Conservation (phyloP, 2,329 filamentous ascomycete genomes). For the Ophiostoma tasmaniense region DNA sequence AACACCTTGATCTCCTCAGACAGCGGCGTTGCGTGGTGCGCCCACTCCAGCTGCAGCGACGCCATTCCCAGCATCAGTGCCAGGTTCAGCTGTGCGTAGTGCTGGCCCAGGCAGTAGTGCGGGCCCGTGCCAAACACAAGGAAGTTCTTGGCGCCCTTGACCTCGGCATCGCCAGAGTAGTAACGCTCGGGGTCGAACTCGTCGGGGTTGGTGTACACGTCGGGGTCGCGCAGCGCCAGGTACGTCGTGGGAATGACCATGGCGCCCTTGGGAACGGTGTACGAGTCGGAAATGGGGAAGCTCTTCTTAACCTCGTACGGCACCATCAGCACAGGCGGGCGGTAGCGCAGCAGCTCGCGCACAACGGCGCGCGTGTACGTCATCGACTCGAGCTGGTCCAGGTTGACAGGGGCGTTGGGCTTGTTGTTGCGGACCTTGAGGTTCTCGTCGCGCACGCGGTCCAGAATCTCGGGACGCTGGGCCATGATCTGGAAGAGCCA, state of each 20-base stretch:
- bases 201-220: slow-evolving; percentile 85
- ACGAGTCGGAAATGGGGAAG: slow-evolving; percentile 79
- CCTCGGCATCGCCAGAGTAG: slow-evolving; percentile 81
- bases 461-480: slow-evolving; percentile 84
- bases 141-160: slow-evolving; percentile 84
- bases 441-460: slow-evolving; percentile 88
- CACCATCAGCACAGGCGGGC: slow-evolving; percentile 94
- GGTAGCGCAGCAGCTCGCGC: slow-evolving; percentile 84
- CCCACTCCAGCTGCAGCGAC: slow-evolving; percentile 78
- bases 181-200: slow-evolving; percentile 85
- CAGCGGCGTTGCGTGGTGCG: slow-evolving; percentile 70
- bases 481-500: slow-evolving; percentile 95
- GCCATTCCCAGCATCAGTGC: slow-evolving; percentile 88
- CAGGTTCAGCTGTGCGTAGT: slow-evolving; percentile 81
- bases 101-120: slow-evolving; percentile 93
- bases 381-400: slow-evolving; percentile 84
- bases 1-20: slow-evolving; percentile 98
- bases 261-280: slow-evolving; percentile 89
- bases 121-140: slow-evolving; percentile 92
- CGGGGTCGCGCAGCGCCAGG: slow-evolving; percentile 81
- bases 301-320: slow-evolving; percentile 91
- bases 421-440: slow-evolving; percentile 67
- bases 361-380: slow-evolving; percentile 87
- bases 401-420: slow-evolving; percentile 57
- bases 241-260: slow-evolving; percentile 94